Base-by-base conservation (phyloP, 2,329 filamentous ascomycete genomes). In the Colletotrichum sidae region DNA sequence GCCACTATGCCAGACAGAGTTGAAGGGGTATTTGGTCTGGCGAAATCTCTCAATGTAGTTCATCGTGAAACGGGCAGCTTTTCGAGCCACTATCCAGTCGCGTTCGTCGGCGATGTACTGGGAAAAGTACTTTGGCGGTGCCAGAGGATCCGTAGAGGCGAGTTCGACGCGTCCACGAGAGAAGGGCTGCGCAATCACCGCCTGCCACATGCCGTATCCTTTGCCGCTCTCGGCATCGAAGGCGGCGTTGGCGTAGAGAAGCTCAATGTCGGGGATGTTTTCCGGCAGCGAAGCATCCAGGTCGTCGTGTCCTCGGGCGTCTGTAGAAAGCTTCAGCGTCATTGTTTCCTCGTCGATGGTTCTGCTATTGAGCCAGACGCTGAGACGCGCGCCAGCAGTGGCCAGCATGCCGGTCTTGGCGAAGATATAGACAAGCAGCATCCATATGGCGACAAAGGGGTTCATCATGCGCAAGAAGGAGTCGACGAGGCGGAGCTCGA, bases 221-320 rank as follows among this genome's bases (percentile, higher is more conserved):
- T 68, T 68, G 15, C 69, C 69, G 0, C 67, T 63, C 38, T 76
- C 72, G 8, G 75, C 68, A 7, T 71, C 63, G 11, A 69, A 61
- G 1, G 77, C 75, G 4, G 77, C 74, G 70, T 79, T 80, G 60
- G 79, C 75, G 9, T 83, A 67, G 67, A 83, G 74, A 55, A 77
- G 65, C 56, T 78, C 75, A 25, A 74, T 51, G 15, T 78, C 72
- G 2, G 75, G 74, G 0, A 75, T 33, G 54, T 77, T 76, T 25
- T 59, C 51, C 3, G 70, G 60, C 2, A 44, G 46, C 4, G 56
- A 45, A 4, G 61, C 60, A 46, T 75, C 69, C 45, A 71, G 68
- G 53, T 69, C 67, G 33, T 55, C 12, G 63, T 39, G 2, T 53
- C 54, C 1, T 49, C 55, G 10, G 35, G 58, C 56, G 38, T 47